These are phyloP conservation scores for Colletotrichum sp. DNA, from an alignment of 2,329 filamentous ascomycete genomes.

Conservation along the genomic window DNA sequence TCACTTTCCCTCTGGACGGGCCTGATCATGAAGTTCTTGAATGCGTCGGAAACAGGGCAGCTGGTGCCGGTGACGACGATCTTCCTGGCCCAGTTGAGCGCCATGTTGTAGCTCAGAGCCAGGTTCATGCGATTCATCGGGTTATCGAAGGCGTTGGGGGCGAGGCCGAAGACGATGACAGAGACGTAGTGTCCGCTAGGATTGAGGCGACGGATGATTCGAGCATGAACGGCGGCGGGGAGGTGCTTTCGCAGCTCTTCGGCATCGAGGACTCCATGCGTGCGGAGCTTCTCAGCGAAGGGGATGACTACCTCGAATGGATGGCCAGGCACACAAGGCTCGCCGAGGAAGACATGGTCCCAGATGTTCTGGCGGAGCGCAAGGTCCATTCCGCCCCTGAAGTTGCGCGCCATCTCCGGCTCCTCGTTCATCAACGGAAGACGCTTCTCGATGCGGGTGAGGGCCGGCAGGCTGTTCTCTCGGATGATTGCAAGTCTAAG, in stretches of 20 bases:
- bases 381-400: background rate
- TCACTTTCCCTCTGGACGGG: background rate
- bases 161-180: background rate
- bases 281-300: background rate
- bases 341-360: background rate
- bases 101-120: background rate
- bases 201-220: background rate
- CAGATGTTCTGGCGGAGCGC: background rate
- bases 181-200: background rate
- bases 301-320: background rate
- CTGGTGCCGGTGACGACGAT: background rate
- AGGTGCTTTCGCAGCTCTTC: background rate
- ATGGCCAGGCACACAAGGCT: background rate
- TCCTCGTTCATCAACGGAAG: background rate
- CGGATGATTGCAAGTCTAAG: background rate
- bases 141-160: background rate
- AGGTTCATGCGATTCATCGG: background rate
- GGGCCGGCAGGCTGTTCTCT: background rate
- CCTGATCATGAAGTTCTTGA: background rate
- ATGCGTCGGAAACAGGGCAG: background rate
- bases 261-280: background rate
- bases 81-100: background rate
- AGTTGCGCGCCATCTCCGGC: background rate
- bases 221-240: background rate
- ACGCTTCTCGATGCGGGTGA: background rate